Evolutionary conservation across 805 yeast genomes (phyloP), one percentile per base, ranked within the genome.

Genomic region (Myxozyma lipomycoides): DNA sequence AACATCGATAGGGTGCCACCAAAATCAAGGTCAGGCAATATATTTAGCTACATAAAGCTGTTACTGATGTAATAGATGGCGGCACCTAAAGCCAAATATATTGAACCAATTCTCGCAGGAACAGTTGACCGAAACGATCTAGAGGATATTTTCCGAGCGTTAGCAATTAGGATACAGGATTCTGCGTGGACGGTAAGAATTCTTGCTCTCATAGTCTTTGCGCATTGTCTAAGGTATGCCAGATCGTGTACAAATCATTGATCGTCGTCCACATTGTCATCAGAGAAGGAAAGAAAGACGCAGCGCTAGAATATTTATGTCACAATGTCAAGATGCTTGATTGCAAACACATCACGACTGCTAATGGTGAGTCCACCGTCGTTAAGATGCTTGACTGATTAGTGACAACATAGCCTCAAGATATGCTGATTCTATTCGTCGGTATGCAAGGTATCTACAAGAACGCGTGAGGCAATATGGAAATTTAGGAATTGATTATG

Each of bases 1-100:
- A 23, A 23, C 26, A n/a, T n/a, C n/a, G 19, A 17, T 39, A 75
- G 75, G 83, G 87, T 42, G 88, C 87, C 46, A 82, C 88, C 15
- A 82, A 82, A 67, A 75, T 81, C 30, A 82, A 82, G 61, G 69
- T 65, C 59, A 22, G 70, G 45, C n/a, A 12, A 17, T 17, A 48
- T n/a, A n/a, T n/a, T n/a, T n/a, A n/a, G n/a, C n/a, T n/a, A n/a
- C n/a, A n/a, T n/a, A n/a, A n/a, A n/a, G n/a, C n/a, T n/a, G n/a
- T n/a, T n/a, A n/a, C n/a, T n/a, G n/a, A n/a, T 53, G 40, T 41
- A 46, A 48, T 61, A 72, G 80, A 78, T 87, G 71, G 98, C 98
- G 9, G 96, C 98, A n/a, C 98, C 98, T 4, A 93, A 93, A 70
- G 84, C 95, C 35, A 93, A 93, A 67, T 93, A 93, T 66, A 81